phyloP scores from a whole-genome alignment of 768 basidiomycete species.

The Tulasnella calospora region DNA sequence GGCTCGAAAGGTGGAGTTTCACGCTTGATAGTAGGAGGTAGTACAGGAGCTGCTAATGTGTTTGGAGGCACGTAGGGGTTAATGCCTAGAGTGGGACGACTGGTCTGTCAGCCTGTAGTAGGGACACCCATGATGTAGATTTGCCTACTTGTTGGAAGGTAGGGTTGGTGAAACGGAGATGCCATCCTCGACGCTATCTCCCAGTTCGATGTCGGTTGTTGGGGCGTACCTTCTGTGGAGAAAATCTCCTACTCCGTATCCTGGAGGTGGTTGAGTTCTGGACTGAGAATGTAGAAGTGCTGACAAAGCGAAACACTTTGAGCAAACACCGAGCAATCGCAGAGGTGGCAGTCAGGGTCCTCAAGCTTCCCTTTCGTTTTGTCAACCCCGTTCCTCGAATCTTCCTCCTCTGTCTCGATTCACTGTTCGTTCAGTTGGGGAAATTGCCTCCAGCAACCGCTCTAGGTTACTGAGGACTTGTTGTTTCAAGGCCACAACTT shows the following conservation, averaged over 20 bases:
- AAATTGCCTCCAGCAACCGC: too few species aligned
- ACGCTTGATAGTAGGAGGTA: neutral
- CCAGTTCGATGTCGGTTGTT: neutral
- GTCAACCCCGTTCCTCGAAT: neutral
- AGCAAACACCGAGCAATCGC: neutral
- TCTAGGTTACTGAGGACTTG: too few species aligned
- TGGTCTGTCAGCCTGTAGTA: neutral
- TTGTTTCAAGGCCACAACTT: neutral
- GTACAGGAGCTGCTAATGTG: neutral
- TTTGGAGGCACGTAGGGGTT: neutral
- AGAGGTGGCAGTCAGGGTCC: neutral
- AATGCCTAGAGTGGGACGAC: neutral
- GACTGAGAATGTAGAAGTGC: neutral
- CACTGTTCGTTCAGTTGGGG: too few species aligned
- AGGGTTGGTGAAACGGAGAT: neutral
- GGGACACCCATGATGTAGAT: neutral
- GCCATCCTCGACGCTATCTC: neutral
- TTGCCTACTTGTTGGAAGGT: neutral
- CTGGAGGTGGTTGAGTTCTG: neutral
- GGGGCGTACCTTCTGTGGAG: neutral
- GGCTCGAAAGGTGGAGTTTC: neutral
- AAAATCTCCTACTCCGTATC: neutral
- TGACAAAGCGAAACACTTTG: neutral
- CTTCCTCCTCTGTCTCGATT: neutral
- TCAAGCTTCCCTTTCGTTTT: neutral